Percentiles rank a stretch among this genome's conserved stretches.
Evolutionary conservation across 169 alveolate species (phyloP).

Genomic region (Cryptosporidium felis): DNA sequence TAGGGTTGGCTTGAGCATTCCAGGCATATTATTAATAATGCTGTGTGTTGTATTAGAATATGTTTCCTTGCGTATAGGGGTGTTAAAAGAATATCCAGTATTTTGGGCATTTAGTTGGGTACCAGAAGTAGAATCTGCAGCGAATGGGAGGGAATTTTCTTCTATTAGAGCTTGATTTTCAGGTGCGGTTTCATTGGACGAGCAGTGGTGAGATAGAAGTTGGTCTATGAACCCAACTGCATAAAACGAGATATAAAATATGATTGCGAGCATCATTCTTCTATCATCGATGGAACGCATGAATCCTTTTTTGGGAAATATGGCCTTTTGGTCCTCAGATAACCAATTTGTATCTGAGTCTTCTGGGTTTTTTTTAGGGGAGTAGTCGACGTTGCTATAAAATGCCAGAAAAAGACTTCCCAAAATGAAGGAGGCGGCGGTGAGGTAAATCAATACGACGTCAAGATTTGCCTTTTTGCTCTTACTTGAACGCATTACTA

Average conservation of each 20-base stretch:
- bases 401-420: constrained; percentile 31
- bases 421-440: constrained; percentile 50
- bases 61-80: too few species aligned
- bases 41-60: too few species aligned
- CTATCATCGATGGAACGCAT: constrained; percentile 23
- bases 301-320: constrained; percentile 41
- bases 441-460: constrained; percentile 11
- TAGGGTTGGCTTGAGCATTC: constrained; percentile 21
- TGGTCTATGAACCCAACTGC: constrained; percentile 61
- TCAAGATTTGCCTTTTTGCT: not conserved
- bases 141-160: too few species aligned
- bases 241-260: constrained; percentile 44
- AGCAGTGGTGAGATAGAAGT: not conserved
- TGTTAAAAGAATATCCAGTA: too few species aligned
- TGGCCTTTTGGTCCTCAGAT: too few species aligned
- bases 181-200: not conserved
- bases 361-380: too few species aligned
- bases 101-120: too few species aligned
- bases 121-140: too few species aligned
- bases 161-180: constrained; percentile 27
- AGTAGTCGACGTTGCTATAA: constrained; percentile 42
- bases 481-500: not conserved
- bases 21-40: constrained; percentile 51
- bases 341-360: too few species aligned
- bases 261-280: constrained; percentile 52